Conservation (phyloP, 1,284 basidiomycete species). For the Cerrena zonata region DNA sequence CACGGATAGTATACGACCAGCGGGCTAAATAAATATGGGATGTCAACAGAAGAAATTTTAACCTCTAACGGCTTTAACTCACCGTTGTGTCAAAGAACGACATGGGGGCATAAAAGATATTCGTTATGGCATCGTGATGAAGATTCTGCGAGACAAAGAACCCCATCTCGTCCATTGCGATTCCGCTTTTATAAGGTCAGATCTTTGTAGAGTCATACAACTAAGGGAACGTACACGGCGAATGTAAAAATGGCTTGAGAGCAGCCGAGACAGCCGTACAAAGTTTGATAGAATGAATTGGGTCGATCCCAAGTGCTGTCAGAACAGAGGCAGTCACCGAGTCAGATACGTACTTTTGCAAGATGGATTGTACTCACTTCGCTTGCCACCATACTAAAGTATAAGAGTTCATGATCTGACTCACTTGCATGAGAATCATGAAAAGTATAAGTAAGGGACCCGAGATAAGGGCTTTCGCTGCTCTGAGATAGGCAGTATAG, state of each 20-base stretch:
- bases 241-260: slow-evolving; percentile 63
- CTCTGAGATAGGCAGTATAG: slow-evolving; percentile 62
- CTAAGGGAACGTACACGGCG: slow-evolving; percentile 35
- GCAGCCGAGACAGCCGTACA: slow-evolving; percentile 66
- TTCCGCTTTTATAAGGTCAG: slow-evolving; percentile 38
- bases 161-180: slow-evolving; percentile 50
- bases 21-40: slow-evolving; percentile 33
- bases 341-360: slow-evolving; percentile 5
- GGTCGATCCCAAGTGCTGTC: slow-evolving; percentile 42
- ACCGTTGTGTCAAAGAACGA: slow-evolving; percentile 67
- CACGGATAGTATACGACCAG: slow-evolving; percentile 59
- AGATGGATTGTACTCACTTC: slow-evolving; percentile 36
- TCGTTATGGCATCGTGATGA: slow-evolving; percentile 47
- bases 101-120: slow-evolving; percentile 66
- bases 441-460: slow-evolving; percentile 53
- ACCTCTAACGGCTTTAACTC: slow-evolving; percentile 17
- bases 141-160: slow-evolving; percentile 56
- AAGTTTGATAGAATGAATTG: slow-evolving; percentile 62
- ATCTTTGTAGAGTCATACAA: slow-evolving; percentile 12
- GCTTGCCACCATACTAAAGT: slow-evolving; percentile 72
- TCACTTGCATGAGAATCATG: slow-evolving; percentile 61
- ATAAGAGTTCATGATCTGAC: slow-evolving; percentile 48
- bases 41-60: no score
- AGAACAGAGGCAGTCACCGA: slow-evolving; percentile 8
- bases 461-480: slow-evolving; percentile 55